Evolutionary conservation across 2,329 filamentous ascomycete species (phyloP), one percentile per base, ranked within the genome.

Genomic region (Paecilomyces sp.): DNA sequence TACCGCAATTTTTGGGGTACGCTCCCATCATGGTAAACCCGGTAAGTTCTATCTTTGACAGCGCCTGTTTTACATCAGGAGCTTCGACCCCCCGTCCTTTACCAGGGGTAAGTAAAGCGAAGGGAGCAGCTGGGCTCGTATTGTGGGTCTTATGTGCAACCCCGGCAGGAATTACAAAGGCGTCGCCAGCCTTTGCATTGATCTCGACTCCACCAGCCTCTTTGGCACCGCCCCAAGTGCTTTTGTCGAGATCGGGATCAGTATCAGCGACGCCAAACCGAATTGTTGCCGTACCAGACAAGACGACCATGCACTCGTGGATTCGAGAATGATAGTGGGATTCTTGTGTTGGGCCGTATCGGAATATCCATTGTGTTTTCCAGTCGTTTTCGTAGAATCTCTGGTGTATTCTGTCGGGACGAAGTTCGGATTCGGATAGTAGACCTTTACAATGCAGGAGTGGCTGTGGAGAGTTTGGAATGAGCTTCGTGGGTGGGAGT

Each of bases 1-100:
- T 68, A 0, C 71, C 72, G 2, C 77, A 75, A 41, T 64, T 66
- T 36, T 66, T 65, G 2, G 81, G 81, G 72, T 86, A 86, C 3
- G 81, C 82, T 0, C 84, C 84, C 68, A 85, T 79, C 82, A 84
- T 84, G 57, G 77, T 81, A 63, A 83, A 84, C 0, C 80, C 80
- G 1, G 67, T 63, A 3, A 81, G 58, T 58, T 73, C 54, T 1
- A 80, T 64, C 1, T 64, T 63, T 5, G 65, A 67, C 60, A 83
- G 66, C 22, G 72, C 74, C 18, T 67, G 65, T 55, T 69, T 65
- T 51, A 66, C 65, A 60, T 77, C 71, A 1, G 70, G 67, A 0
- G 67, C 68, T 24, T 70, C 66, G 51, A 76, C 70, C 11, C 67
- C 69, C 63, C 75, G 73, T 1, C 70, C 75, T 31, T 76, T 70